phyloP scores from a whole-genome alignment of 2,329 filamentous ascomycete genomes.

The Cordyceps militaris region DNA sequence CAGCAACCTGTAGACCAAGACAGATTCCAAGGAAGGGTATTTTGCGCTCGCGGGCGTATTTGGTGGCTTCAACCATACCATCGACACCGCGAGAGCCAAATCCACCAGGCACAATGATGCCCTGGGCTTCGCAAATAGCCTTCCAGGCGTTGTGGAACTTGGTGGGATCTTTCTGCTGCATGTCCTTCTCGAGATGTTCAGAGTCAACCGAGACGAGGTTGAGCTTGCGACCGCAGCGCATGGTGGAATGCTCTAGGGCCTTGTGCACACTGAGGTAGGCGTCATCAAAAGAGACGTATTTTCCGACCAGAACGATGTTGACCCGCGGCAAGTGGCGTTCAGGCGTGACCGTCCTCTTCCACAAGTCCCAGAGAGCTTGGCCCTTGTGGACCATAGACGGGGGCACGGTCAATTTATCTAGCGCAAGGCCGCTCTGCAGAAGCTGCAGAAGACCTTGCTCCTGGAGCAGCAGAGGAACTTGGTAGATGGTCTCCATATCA shows the following conservation, averaged over 20 bases:
- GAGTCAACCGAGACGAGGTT: slow-evolving; percentile 81
- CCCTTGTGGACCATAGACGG: slow-evolving; percentile 55
- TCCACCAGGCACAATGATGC: slow-evolving; percentile 58
- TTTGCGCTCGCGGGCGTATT: slow-evolving; percentile 77
- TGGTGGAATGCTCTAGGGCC: slow-evolving; percentile 82
- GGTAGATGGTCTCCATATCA: slow-evolving; percentile 86
- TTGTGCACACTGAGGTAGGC: slow-evolving; percentile 81
- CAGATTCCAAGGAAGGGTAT: slow-evolving; percentile 85
- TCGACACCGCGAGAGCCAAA: slow-evolving; percentile 78
- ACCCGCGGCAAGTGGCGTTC: slow-evolving; percentile 62
- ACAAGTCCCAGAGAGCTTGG: slow-evolving; percentile 64
- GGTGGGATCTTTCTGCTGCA: slow-evolving; percentile 54
- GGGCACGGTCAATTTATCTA: slow-evolving; percentile 51
- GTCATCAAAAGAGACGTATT: slow-evolving; percentile 80
- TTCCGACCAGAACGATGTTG: slow-evolving; percentile 81
- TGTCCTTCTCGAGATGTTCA: slow-evolving; percentile 68
- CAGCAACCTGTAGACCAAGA: slow-evolving; percentile 86
- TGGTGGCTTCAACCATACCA: slow-evolving; percentile 84
- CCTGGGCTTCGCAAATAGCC: slow-evolving; percentile 60
- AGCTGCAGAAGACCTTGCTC: slow-evolving; percentile 67
- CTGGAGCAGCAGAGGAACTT: slow-evolving; percentile 86
- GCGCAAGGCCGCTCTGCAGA: slow-evolving; percentile 57
- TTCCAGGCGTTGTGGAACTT: slow-evolving; percentile 85
- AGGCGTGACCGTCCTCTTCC: slow-evolving; percentile 63
- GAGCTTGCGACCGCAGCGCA: slow-evolving; percentile 75